Conservation (phyloP, 768 basidiomycete species). For the Termitomyces sp. region DNA sequence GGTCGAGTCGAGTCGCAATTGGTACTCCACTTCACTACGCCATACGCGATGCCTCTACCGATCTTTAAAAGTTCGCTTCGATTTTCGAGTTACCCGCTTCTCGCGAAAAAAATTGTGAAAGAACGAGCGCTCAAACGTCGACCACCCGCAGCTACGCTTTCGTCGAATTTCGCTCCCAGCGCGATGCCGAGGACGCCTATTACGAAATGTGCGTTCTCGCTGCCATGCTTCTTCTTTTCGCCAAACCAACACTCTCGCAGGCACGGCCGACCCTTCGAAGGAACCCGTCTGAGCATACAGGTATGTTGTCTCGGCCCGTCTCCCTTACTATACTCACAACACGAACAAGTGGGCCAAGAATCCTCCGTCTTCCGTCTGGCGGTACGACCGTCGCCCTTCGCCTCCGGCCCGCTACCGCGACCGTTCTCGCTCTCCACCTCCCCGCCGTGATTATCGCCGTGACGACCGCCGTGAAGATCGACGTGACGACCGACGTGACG, state of each 20-base stretch:
- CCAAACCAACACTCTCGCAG: slow-evolving; percentile 26
- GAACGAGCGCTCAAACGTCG: slow-evolving; percentile 53
- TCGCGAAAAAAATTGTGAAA: slow-evolving; percentile 30
- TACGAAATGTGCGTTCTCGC: slow-evolving; percentile 63
- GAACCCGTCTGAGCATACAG: slow-evolving; percentile 70
- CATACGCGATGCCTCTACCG: slow-evolving; percentile 8
- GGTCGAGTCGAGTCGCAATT: slow-evolving; percentile 26
- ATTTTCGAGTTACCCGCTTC: slow-evolving; percentile 18
- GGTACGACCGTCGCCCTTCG: slow-evolving; percentile 58
- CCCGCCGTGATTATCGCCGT: slow-evolving; percentile 33
- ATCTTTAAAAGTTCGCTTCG: slow-evolving; percentile 7
- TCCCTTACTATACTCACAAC: slow-evolving; percentile 1
- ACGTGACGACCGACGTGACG: slow-evolving; percentile 26
- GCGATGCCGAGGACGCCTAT: slow-evolving; percentile 81
- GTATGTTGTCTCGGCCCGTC: slow-evolving; percentile 25
- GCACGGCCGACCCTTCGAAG: slow-evolving; percentile 76
- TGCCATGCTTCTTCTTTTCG: not conserved
- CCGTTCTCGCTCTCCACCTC: slow-evolving; percentile 41
- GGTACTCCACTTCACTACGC: slow-evolving; percentile 5
- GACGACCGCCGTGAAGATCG: slow-evolving; percentile 36
- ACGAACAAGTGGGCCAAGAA: slow-evolving; percentile 70
- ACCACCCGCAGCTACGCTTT: slow-evolving; percentile 74
- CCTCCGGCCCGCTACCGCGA: slow-evolving; percentile 29
- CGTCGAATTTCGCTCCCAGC: slow-evolving; percentile 74
- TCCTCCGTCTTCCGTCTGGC: slow-evolving; percentile 81